Evolutionary conservation across 169 alveolate genomes (phyloP), one percentile per base, ranked within the genome.

Genomic region (Plasmodium yoelii): DNA sequence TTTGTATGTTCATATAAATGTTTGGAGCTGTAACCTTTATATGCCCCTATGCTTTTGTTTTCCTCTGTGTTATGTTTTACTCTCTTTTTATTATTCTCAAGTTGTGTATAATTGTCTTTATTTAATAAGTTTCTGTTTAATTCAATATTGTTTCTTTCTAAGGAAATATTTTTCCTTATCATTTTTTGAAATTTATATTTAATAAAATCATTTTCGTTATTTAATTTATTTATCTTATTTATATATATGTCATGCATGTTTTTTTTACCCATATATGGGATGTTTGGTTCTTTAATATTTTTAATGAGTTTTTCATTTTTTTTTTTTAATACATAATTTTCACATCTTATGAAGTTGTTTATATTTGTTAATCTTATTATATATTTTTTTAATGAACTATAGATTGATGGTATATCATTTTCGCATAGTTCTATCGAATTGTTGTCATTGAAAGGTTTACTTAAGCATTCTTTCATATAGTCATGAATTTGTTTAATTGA

Each of bases 141-240:
- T 53, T 80, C 64, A 4, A 12, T 39, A 46, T 80, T 65, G 12
- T 65, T 55, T 65, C 69, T 55, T 55, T 65, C 64, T 59, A 80
- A 69, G 42, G 82, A 53, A 57, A 65, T 12, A 49, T 80, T 65
- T 46, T 80, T 42, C 47, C 90, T 67, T n/a, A 80, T 34, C 64
- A 80, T 44, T 65, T 80, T 67, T 64, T 80, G 73, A 51, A 53
- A 60, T 51, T 80, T 64, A 47, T 80, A 67, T 67, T 80, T 80
- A 8, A 80, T 65, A 60, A 80, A 80, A 24, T 80, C 90, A 42
- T 80, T 80, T 80, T 80, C 82, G 24, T 80, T 59, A 47, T 71
- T 80, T 51, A 80, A 59, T 67, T 65, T 44, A 60, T 65, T 69
- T 19, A 80, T 65, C 68, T 80, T 70, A 13, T 67, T 24, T 44